phyloP scores from a whole-genome alignment of 495 filamentous ascomycete species.

The Penicillium cataractarum region DNA sequence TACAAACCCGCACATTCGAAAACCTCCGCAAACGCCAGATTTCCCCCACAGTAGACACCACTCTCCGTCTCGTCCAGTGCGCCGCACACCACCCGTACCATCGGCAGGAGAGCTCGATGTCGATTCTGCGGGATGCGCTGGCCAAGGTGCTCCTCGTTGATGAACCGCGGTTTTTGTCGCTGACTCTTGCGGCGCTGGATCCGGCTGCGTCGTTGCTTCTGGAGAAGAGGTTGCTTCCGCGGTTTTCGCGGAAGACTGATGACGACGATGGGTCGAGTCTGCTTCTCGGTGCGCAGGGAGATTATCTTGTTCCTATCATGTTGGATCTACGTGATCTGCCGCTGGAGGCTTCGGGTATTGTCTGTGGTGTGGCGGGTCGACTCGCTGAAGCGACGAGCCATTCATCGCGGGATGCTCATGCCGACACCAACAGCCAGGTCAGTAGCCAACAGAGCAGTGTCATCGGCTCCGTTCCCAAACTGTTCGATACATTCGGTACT shows the following conservation, averaged over 20 bases:
- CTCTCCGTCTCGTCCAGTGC: slow-evolving; percentile 79
- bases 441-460: slow-evolving; percentile 14
- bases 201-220: slow-evolving; percentile 77
- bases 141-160: slow-evolving; percentile 59
- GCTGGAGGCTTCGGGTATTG: slow-evolving; percentile 88
- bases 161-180: slow-evolving; percentile 77
- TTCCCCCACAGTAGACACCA: slow-evolving; percentile 67
- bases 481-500: slow-evolving; percentile 25
- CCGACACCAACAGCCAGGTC: too few relatives aligned
- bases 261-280: slow-evolving; percentile 48
- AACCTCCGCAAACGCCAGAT: slow-evolving; percentile 74
- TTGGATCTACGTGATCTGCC: slow-evolving; percentile 82
- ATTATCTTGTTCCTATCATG: slow-evolving; percentile 84
- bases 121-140: slow-evolving; percentile 49
- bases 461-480: slow-evolving; percentile 24
- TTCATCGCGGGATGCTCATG: slow-evolving; percentile 14
- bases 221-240: slow-evolving; percentile 70
- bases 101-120: slow-evolving; percentile 49
- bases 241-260: slow-evolving; percentile 48
- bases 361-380: slow-evolving; percentile 85
- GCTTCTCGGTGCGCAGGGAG: slow-evolving; percentile 78
- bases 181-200: slow-evolving; percentile 85
- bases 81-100: slow-evolving; percentile 64
- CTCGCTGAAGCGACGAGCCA: slow-evolving; percentile 60
- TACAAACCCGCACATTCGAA: slow-evolving; percentile 81